A percentile compares a stretch with the other conserved stretches of the same genome.
Conservation (phyloP, 1,284 basidiomycete genomes). For the Leucoagaricus sp. region DNA sequence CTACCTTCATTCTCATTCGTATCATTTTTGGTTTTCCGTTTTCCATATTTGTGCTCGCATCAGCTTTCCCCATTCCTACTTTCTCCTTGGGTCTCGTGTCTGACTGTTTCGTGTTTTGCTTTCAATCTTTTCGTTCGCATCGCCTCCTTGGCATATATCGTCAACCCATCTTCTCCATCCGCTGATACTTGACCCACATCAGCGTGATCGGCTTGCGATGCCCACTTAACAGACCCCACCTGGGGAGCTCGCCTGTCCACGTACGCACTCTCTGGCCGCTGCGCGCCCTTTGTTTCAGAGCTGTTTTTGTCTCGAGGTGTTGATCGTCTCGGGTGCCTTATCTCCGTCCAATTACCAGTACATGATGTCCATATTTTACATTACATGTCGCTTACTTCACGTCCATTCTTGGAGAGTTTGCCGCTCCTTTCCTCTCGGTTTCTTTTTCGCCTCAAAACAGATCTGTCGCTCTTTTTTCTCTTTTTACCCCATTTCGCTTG, state of each 20-base stretch:
- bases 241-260: neutral
- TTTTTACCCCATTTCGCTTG: neutral
- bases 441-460: neutral
- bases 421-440: neutral
- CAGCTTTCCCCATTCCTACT: neutral
- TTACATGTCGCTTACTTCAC: neutral
- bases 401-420: no score
- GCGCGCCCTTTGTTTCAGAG: neutral
- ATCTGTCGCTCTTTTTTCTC: neutral
- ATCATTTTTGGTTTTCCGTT: neutral
- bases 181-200: neutral
- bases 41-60: neutral
- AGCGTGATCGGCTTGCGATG: constrained; percentile 1
- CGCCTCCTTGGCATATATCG: neutral
- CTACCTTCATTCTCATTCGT: neutral
- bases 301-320: neutral
- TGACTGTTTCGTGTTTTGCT: neutral
- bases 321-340: neutral
- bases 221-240: neutral
- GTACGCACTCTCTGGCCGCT: neutral
- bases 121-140: neutral
- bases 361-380: no score
- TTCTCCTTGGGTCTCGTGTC: neutral
- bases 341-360: neutral
- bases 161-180: neutral